A percentile compares a stretch with the other conserved stretches of the same genome.
phyloP scores from a whole-genome alignment of 768 basidiomycete genomes.

The Boletus huronensis region DNA sequence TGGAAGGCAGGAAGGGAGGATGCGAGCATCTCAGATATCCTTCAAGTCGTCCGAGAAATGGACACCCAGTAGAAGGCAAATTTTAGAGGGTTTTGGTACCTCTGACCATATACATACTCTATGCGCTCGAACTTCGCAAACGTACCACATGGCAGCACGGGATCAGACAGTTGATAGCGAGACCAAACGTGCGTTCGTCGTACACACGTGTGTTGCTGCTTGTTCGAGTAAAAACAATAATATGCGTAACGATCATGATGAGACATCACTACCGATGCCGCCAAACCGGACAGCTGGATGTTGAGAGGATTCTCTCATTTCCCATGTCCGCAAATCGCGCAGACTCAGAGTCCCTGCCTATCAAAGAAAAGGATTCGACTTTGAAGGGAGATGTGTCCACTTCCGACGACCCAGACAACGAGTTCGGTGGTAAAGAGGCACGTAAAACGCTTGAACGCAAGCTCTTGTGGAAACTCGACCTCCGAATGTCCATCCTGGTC shows the following conservation, averaged over 20 bases:
- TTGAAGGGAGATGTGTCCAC: neutral
- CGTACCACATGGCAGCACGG: neutral
- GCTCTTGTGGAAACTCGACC: conserved; percentile 53
- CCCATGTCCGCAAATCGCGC: conserved; percentile 12
- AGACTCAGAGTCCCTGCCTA: conserved; percentile 1
- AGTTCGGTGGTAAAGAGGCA: conserved; percentile 47
- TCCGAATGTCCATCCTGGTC: conserved; percentile 52
- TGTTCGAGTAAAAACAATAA: neutral
- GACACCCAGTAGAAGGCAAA: neutral
- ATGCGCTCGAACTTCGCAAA: neutral
- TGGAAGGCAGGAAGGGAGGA: conserved; percentile 27
- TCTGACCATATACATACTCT: too few species aligned
- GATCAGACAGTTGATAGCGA: neutral
- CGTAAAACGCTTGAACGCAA: conserved; percentile 49
- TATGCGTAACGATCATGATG: neutral
- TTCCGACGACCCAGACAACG: conserved; percentile 30
- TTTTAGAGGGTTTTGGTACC: too few species aligned
- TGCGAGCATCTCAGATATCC: conserved; percentile 14
- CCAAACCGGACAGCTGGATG: neutral
- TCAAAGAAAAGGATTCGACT: neutral
- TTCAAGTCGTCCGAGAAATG: conserved; percentile 12
- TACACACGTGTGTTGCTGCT: too few species aligned
- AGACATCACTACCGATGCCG: neutral
- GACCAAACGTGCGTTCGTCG: too few species aligned
- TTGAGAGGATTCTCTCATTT: neutral